Base-by-base conservation (phyloP, 768 basidiomycete species). In the Coprinellus micaceus region DNA sequence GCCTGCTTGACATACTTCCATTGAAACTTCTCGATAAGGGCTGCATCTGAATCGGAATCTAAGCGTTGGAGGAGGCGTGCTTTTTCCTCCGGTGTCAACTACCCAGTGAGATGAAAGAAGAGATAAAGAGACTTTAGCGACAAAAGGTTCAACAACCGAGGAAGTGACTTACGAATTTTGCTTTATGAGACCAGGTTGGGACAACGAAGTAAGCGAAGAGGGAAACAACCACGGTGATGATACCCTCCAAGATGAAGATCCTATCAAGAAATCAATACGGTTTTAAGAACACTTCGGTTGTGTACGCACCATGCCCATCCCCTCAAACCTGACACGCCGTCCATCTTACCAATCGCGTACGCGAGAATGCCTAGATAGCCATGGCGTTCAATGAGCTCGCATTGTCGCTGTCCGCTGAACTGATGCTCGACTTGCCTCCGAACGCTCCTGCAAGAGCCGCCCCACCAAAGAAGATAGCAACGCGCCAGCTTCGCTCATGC, bases 371-470 rank as follows among this genome's bases (percentile, higher is more conserved):
- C 82, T 80, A 54, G 26, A 40, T n/a, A n/a, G n/a, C n/a, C n/a
- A n/a, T n/a, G n/a, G n/a, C n/a, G 33, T 13, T 6, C 33, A 33
- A 6, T 33, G 13, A 33, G 33, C 7, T 13, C 33, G 6, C 13
- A 33, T 6, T 33, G 33, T 33, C 33, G 6, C 13, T 6, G 33
- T 6, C 33, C 13, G 13, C 25, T 39, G 17, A 25, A 5, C 45
- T 15, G 40, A 52, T 5, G 54, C n/a, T 22, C 7, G 25, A 58
- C 66, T 57, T 65, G 74, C 82, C 81, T 59, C 83, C 83, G 58
- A 87, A 86, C 1, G 85, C 84, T 25, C 85, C 84, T 6, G 84
- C 81, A 21, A 85, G 69, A 5, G 82, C 80, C 4, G 83, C 78
- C 48, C 80, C 85, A 28, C 82, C 81, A 57, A 85, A 84, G 67